Conservation (phyloP, 306 rosid genomes). For the Sesbania bispinosa region DNA sequence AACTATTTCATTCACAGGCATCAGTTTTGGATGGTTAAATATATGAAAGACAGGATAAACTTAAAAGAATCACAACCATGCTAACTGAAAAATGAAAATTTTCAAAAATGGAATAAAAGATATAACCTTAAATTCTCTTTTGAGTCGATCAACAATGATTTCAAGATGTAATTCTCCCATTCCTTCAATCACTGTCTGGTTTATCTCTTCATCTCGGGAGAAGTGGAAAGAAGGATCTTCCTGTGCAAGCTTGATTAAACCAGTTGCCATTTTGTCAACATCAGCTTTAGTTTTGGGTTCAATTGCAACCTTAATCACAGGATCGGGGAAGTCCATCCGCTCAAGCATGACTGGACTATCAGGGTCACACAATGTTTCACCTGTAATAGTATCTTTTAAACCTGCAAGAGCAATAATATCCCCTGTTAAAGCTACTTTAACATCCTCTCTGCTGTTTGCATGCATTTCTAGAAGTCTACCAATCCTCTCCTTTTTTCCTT, state of each 20-base stretch:
- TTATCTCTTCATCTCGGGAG: slow-evolving; percentile 94
- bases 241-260: slow-evolving; percentile 92
- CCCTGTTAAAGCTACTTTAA: slow-evolving; percentile 81
- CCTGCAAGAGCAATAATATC: slow-evolving; percentile 94
- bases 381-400: slow-evolving; percentile 89
- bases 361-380: slow-evolving; percentile 85
- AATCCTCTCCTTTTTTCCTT: slow-evolving; percentile 90
- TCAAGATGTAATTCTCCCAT: slow-evolving; percentile 99
- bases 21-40: background rate
- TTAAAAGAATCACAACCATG: background rate
- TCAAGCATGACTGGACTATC: slow-evolving; percentile 78
- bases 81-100: background rate
- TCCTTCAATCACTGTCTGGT: slow-evolving; percentile 98
- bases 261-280: slow-evolving; percentile 86
- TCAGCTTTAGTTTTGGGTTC: slow-evolving; percentile 99
- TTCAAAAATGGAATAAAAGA: background rate
- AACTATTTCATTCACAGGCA: background rate
- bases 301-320: slow-evolving; percentile 96
- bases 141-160: slow-evolving; percentile 90
- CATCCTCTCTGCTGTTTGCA: slow-evolving; percentile 96
- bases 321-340: slow-evolving; percentile 99
- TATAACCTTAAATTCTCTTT: slow-evolving; percentile 91
- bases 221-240: slow-evolving; percentile 99
- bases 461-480: slow-evolving; percentile 98
- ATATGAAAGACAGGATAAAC: background rate